These are phyloP conservation scores for Mycena crocata DNA, from an alignment of 768 basidiomycete genomes.

Conservation along the genomic window DNA sequence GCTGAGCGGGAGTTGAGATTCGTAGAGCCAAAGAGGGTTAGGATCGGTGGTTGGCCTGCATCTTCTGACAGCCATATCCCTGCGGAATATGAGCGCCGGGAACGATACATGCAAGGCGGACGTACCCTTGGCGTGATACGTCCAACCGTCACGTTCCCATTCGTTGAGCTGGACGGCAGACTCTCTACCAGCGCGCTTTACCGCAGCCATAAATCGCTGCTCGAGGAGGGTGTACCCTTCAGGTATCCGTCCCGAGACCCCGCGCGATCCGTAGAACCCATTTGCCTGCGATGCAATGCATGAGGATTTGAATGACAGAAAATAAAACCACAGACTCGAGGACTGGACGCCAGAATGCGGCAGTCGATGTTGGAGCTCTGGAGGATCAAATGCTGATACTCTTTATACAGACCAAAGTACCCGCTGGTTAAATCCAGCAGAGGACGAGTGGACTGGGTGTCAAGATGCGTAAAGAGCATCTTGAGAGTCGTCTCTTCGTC, in stretches of 20 bases:
- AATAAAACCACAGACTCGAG: slow-evolving; percentile 68
- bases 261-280: slow-evolving; percentile 91
- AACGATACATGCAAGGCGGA: slow-evolving; percentile 4
- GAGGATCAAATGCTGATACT: slow-evolving; percentile 82
- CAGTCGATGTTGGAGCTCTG: slow-evolving; percentile 66
- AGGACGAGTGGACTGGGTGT: slow-evolving; percentile 46
- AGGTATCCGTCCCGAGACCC: slow-evolving; percentile 93
- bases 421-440: slow-evolving; percentile 90
- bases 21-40: slow-evolving; percentile 94
- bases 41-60: slow-evolving; percentile 60
- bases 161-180: slow-evolving; percentile 81
- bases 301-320: slow-evolving; percentile 8
- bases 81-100: slow-evolving; percentile 42
- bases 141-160: slow-evolving; percentile 93
- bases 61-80: slow-evolving; percentile 88
- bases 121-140: slow-evolving; percentile 97
- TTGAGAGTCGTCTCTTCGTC: slow-evolving; percentile 82
- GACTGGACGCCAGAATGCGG: slow-evolving; percentile 86
- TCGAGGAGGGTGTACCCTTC: slow-evolving; percentile 94
- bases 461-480: slow-evolving; percentile 67
- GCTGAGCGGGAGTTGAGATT: slow-evolving; percentile 94
- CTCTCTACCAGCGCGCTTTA: slow-evolving; percentile 57
- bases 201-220: slow-evolving; percentile 81
- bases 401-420: slow-evolving; percentile 89
- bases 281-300: slow-evolving; percentile 74